A percentile compares a stretch with the other conserved stretches of the same genome.
Evolutionary conservation across 2,329 filamentous ascomycete genomes (phyloP).

Genomic region (Capronia coronata): DNA sequence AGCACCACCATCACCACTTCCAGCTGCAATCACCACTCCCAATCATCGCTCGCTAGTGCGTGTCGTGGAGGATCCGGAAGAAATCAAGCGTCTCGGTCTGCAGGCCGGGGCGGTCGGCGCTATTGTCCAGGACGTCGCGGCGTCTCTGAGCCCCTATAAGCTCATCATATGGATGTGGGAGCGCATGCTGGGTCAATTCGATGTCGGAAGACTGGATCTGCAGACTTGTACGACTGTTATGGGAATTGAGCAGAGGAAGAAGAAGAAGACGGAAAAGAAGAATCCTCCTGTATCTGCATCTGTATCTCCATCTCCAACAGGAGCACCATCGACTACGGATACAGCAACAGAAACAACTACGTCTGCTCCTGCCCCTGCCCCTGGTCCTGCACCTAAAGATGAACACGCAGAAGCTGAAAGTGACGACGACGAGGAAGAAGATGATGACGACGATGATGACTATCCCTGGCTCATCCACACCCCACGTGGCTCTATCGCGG

Average conservation of each 20-base stretch:
- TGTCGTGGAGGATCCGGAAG: slow-evolving; percentile 27
- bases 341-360: slow-evolving; percentile 30
- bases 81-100: slow-evolving; percentile 32
- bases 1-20: no score
- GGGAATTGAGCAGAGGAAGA: slow-evolving; percentile 18
- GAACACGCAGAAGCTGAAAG: no score
- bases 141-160: slow-evolving; percentile 22
- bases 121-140: slow-evolving; percentile 16
- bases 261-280: slow-evolving; percentile 1
- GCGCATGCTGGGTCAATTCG: slow-evolving; percentile 33
- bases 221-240: slow-evolving; percentile 42
- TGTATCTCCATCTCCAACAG: no score
- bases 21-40: neutral
- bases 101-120: slow-evolving; percentile 15
- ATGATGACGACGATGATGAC: no score
- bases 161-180: slow-evolving; percentile 17
- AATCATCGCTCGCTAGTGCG: slow-evolving; percentile 3
- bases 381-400: no score
- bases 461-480: slow-evolving; percentile 37
- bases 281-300: no score
- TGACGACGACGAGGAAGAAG: no score
- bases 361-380: no score
- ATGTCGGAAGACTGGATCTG: slow-evolving; percentile 33
- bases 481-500: slow-evolving; percentile 39
- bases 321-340: no score